These are phyloP conservation scores for Cajanus cajan DNA, from an alignment of 306 rosid species.

Conservation along the genomic window DNA sequence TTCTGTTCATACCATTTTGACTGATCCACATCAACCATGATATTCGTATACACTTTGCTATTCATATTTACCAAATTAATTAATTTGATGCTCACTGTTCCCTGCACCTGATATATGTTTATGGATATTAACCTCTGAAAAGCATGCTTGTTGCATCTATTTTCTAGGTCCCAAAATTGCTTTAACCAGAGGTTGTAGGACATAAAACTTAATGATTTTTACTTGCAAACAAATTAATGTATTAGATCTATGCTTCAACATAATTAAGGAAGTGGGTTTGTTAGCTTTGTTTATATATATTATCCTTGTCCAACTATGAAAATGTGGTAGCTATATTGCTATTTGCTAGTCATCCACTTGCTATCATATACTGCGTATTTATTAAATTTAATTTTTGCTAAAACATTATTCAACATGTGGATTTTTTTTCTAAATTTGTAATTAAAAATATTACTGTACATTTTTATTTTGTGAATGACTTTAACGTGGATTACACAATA, in stretches of 20 bases:
- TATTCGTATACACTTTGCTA: neutral
- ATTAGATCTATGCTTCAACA: neutral
- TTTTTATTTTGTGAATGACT: neutral
- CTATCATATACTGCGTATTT: neutral
- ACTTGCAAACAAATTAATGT: neutral
- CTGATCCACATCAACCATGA: neutral
- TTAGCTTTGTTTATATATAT: neutral
- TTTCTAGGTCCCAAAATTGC: neutral
- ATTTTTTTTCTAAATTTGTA: neutral
- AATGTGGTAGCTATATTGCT: neutral
- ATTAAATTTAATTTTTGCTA: neutral
- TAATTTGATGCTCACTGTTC: too few species aligned
- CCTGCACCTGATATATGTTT: too few species aligned
- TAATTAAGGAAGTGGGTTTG: constrained; percentile 24
- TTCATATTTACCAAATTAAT: neutral
- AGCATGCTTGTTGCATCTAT: neutral
- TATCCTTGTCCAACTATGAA: constrained; percentile 4
- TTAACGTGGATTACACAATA: neutral
- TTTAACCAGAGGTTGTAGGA: constrained; percentile 1
- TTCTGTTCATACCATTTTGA: constrained; percentile 10
- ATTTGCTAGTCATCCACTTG: neutral
- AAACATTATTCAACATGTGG: neutral
- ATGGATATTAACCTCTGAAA: neutral
- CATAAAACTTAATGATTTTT: neutral
- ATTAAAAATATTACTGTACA: neutral